Conservation (phyloP, 1,284 basidiomycete species). For the Pterulicium gracile region DNA sequence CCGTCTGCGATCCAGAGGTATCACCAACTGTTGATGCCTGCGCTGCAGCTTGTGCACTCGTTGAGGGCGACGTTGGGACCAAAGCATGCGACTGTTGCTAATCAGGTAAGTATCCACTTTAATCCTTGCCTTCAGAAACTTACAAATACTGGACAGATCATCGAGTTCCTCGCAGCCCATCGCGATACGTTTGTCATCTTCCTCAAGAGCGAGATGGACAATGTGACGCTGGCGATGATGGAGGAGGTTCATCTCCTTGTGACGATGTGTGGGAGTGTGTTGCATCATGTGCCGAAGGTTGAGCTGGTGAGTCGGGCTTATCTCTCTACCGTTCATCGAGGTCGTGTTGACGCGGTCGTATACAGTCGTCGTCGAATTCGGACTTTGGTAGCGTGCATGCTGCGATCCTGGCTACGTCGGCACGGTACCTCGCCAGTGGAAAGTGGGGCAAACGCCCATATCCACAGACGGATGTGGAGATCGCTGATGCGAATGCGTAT, state of each 20-base stretch:
- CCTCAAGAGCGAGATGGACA: conserved; percentile 60
- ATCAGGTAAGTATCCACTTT: conserved; percentile 39
- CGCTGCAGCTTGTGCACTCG: conserved; percentile 68
- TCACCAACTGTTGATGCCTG: conserved; percentile 81
- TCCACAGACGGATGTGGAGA: conserved; percentile 65
- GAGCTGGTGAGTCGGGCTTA: conserved; percentile 65
- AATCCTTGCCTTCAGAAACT: conserved; percentile 3
- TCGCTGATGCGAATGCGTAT: conserved; percentile 38
- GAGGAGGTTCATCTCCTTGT: conserved; percentile 74
- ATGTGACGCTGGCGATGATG: conserved; percentile 53
- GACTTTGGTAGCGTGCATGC: conserved; percentile 80
- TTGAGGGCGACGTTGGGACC: conserved; percentile 60
- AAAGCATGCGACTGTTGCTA: conserved; percentile 51
- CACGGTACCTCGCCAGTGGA: conserved; percentile 59
- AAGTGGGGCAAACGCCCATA: conserved; percentile 49
- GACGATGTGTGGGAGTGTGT: conserved; percentile 52
- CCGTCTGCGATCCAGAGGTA: conserved; percentile 83
- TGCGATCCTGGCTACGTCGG: conserved; percentile 69
- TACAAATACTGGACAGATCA: conserved; percentile 36
- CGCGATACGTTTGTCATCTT: conserved; percentile 72
- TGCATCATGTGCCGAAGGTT: conserved; percentile 60
- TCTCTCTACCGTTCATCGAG: conserved; percentile 3
- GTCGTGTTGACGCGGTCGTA: conserved; percentile 5
- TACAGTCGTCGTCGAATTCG: conserved; percentile 48
- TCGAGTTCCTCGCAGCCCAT: conserved; percentile 71